phyloP scores from a whole-genome alignment of 345 rosid genomes.

The Microcos paniculata region DNA sequence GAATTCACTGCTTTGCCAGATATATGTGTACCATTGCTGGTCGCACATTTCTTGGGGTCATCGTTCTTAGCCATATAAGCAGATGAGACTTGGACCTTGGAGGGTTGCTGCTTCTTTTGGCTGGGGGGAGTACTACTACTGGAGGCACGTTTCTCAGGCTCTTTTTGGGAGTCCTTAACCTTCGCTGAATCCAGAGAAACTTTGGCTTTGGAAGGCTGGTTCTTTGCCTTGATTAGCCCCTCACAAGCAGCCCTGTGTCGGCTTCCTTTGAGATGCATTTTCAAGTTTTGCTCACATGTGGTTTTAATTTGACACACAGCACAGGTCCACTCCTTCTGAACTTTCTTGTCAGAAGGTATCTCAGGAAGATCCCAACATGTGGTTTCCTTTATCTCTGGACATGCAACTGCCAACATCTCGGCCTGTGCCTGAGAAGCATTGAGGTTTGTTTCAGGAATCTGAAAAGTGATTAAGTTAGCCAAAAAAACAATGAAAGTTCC shows the following conservation, averaged over 20 bases:
- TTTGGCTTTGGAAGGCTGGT: slow-evolving; percentile 5
- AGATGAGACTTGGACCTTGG: background rate
- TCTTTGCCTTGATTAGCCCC: slow-evolving; percentile 22
- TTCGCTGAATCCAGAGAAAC: background rate
- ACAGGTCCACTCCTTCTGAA: slow-evolving; percentile 33
- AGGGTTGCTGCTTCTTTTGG: background rate
- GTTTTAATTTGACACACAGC: slow-evolving; percentile 25
- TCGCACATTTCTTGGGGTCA: background rate
- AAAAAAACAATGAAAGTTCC: background rate
- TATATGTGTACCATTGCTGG: background rate
- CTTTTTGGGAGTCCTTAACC: background rate
- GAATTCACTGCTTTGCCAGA: background rate
- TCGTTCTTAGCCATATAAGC: background rate
- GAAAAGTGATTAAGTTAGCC: background rate
- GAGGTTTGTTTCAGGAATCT: background rate
- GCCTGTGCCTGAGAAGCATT: background rate
- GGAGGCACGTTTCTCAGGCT: slow-evolving; percentile 3
- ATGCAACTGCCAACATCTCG: background rate
- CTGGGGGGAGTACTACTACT: background rate
- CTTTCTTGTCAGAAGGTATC: slow-evolving; percentile 3
- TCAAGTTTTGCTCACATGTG: slow-evolving; percentile 10
- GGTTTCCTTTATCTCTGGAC: slow-evolving; percentile 6
- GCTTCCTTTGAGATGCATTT: slow-evolving; percentile 27
- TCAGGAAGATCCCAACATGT: background rate
- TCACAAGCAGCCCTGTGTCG: slow-evolving; percentile 19